Evolutionary conservation across 1,284 basidiomycete genomes (phyloP).

Genomic region (Ustilago tritici): DNA sequence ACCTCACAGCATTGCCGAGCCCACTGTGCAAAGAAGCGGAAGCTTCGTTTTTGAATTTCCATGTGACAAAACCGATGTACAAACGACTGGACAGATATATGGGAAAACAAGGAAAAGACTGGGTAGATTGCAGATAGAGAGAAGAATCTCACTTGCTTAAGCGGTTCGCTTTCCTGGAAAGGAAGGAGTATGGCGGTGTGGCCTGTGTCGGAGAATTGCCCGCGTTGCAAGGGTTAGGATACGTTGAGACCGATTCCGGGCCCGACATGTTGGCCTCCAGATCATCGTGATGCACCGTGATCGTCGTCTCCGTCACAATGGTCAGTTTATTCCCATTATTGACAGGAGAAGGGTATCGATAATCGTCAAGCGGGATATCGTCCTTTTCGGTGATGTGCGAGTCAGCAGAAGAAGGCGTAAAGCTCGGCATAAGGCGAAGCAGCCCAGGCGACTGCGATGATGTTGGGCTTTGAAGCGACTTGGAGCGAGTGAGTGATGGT

Average conservation of each 20-base stretch:
- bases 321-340: background rate
- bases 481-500: background rate
- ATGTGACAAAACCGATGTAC: background rate
- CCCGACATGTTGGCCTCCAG: background rate
- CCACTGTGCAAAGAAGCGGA: background rate
- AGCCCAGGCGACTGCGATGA: background rate
- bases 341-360: background rate
- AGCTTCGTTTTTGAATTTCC: background rate
- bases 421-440: constrained; percentile 11
- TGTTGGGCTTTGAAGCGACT: background rate
- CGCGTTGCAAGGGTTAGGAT: constrained; percentile 1
- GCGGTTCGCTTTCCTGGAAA: background rate
- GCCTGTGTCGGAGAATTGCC: background rate
- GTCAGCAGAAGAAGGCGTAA: constrained; percentile 2
- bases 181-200: background rate
- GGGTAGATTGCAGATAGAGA: background rate
- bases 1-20: background rate
- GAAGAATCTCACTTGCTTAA: background rate
- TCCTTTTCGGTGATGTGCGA: background rate
- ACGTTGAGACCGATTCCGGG: background rate
- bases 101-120: background rate
- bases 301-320: constrained; percentile 3
- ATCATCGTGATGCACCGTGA: constrained; percentile 8
- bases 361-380: background rate
- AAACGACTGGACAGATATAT: background rate